Evolutionary conservation across 768 basidiomycete species (phyloP), one percentile per base, ranked within the genome.

Genomic region (Agaricus bisporus): DNA sequence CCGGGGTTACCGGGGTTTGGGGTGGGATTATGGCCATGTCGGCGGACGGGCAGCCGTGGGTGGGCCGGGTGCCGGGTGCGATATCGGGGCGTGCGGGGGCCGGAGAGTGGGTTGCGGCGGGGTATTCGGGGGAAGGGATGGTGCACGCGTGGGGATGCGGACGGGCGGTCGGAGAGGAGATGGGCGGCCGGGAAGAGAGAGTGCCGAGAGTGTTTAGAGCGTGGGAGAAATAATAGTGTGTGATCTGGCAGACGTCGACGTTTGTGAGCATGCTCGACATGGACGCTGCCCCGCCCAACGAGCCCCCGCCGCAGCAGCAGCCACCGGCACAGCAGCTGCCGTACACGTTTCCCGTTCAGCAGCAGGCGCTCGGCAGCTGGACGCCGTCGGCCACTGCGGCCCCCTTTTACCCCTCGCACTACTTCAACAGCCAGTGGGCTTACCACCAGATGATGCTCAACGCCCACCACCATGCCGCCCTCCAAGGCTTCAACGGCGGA

Each of bases 371-470:
- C 68, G 80, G 81, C 44, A 71, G 75, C 59, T 89, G 87, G 87
- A 83, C 81, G 18, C 81, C 83, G 5, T 79, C 81, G 35, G 79
- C 84, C 51, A 66, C 80, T 17, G 80, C 82, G 26, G 79, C 81
- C 51, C 86, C 86, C 41, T 89, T 85, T 68, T 89, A 89, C 66
- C 86, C 88, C 54, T 78, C 83, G 28, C 88, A 83, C n/a, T 89
- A 81, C 66, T 89, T 83, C 10, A 83, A 85, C 58, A 86, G 49
- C 86, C 88, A 3, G 66, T 92, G 90, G 89, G 87, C 89, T 36
- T 92, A 92, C 70, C 89, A 91, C 69, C 89, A 91, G 63, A 91
- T 91, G 89, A 83, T 92, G 83, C 86, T 82, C 71, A 83, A 80
- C 62, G 83, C 83, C 44, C 80, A 83, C 60, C 80, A 81, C 44